Conservation (phyloP, 331 rosid genomes). For the Pyrus hybrid region DNA sequence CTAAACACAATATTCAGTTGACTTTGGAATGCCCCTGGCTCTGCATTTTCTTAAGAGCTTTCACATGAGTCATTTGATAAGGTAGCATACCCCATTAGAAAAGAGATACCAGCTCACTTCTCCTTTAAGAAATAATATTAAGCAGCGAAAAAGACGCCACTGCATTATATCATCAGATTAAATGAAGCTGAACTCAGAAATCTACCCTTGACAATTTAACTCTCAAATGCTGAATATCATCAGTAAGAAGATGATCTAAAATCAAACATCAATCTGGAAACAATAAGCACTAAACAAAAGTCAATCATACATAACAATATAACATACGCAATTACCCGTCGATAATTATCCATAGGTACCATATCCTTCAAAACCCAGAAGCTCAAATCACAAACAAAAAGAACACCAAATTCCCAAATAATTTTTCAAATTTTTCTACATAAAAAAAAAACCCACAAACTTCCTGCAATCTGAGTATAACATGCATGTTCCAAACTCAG, state of each 20-base stretch:
- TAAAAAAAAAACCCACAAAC: background rate
- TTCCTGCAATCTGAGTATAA: slow-evolving; percentile 8
- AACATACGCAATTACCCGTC: background rate
- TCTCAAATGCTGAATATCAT: background rate
- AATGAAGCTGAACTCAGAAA: slow-evolving; percentile 22
- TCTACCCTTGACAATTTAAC: background rate
- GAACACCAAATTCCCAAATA: background rate
- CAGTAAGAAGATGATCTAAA: background rate
- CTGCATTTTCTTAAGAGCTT: slow-evolving; percentile 11
- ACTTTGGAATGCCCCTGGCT: slow-evolving; percentile 23
- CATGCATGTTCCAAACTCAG: slow-evolving; percentile 16
- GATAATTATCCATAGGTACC: background rate
- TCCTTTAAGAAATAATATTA: slow-evolving; percentile 14
- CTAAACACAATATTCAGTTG: too few relatives aligned
- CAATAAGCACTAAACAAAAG: background rate
- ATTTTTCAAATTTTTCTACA: too few relatives aligned
- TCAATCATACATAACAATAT: background rate
- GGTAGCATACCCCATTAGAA: slow-evolving; percentile 8
- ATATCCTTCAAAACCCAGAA: slow-evolving; percentile 20
- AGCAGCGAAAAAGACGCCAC: slow-evolving; percentile 12
- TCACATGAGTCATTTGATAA: slow-evolving; percentile 10
- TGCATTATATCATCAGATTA: background rate
- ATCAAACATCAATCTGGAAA: slow-evolving; percentile 3
- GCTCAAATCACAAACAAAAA: slow-evolving; percentile 21
- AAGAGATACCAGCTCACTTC: slow-evolving; percentile 2